Conservation (phyloP, 768 basidiomycete species). For the Rhodotorula diobovata region DNA sequence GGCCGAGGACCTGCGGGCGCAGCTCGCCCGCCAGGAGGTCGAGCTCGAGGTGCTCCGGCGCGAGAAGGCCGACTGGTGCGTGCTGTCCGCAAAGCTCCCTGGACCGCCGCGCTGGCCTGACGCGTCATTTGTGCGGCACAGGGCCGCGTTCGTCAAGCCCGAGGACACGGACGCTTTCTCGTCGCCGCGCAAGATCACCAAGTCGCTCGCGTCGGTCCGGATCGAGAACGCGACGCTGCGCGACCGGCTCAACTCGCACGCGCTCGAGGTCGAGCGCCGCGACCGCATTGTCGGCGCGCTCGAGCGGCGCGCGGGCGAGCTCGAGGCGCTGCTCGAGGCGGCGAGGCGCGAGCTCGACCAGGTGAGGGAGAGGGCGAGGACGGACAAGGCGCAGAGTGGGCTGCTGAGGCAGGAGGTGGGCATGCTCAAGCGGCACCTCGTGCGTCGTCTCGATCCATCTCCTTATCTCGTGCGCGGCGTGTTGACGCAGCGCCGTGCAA, state of each 20-base stretch:
- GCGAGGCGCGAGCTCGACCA: constrained; percentile 10
- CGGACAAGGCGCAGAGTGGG: constrained; percentile 8
- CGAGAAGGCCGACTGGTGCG: constrained; percentile 42
- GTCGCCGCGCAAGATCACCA: constrained; percentile 39
- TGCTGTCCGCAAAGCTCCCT: too few relatives aligned
- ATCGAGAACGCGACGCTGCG: constrained; percentile 40
- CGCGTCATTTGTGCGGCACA: neutral
- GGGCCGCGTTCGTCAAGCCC: constrained; percentile 34
- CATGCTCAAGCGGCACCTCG: constrained; percentile 38
- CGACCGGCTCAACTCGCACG: constrained; percentile 34
- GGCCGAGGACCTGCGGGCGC: constrained; percentile 25
- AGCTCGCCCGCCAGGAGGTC: constrained; percentile 19
- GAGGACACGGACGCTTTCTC: constrained; percentile 28
- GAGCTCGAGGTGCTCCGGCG: constrained; percentile 31
- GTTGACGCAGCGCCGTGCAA: too few relatives aligned
- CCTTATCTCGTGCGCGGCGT: neutral
- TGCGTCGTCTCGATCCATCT: constrained; percentile 7
- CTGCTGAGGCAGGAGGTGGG: constrained; percentile 34
- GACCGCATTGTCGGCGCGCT: constrained; percentile 39
- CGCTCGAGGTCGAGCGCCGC: constrained; percentile 32
- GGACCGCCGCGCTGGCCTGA: too few relatives aligned
- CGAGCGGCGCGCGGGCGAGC: constrained; percentile 21
- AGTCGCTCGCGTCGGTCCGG: constrained; percentile 38
- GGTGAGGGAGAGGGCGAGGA: constrained; percentile 32
- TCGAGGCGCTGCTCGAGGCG: constrained; percentile 5